Percentiles rank a stretch among this genome's conserved stretches.
Conservation (phyloP, 1,139 yeast genomes). For the Scheffersomyces illinoinensis region DNA sequence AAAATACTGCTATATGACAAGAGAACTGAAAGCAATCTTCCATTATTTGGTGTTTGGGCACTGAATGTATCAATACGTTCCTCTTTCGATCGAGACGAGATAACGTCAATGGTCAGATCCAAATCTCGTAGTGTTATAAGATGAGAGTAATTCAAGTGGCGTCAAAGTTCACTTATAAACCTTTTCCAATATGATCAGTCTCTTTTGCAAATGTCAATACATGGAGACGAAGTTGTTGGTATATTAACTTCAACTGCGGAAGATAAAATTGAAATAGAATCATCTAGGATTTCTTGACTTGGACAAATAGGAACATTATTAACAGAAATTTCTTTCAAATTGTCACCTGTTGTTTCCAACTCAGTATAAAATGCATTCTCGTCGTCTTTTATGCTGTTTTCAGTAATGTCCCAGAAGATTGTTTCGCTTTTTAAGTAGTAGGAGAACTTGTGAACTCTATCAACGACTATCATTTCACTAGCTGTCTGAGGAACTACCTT, state of each 20-base stretch:
- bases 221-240: background rate
- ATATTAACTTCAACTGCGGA: background rate
- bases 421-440: background rate
- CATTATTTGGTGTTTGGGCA: too few relatives aligned
- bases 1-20: too few relatives aligned
- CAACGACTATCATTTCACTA: background rate
- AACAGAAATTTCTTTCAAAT: background rate
- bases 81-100: too few relatives aligned
- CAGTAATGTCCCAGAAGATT: background rate
- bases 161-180: background rate
- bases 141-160: background rate
- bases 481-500: background rate
- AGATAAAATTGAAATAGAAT: background rate
- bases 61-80: too few relatives aligned
- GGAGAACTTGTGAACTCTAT: background rate
- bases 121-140: too few relatives aligned
- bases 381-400: background rate
- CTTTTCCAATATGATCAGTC: background rate
- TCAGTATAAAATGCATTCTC: background rate
- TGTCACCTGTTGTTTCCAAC: background rate
- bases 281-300: background rate
- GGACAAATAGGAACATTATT: background rate
- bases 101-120: too few relatives aligned
- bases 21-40: too few relatives aligned
- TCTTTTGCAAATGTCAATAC: background rate